These are phyloP conservation scores for Yarrowia divulgata DNA, from an alignment of 805 yeast species.

Conservation along the genomic window DNA sequence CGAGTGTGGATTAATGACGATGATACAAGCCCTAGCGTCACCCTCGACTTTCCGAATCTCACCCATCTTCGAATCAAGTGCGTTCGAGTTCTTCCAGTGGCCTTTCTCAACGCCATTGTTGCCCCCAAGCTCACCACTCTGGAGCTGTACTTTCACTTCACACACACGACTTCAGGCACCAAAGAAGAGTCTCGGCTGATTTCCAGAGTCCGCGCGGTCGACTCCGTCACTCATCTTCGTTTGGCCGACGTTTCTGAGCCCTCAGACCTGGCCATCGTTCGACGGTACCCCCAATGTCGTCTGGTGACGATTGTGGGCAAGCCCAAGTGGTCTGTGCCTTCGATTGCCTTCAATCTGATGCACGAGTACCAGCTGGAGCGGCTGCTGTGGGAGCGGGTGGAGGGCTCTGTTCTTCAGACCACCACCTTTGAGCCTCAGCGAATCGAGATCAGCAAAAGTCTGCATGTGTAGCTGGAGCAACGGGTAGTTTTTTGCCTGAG, in stretches of 20 bases:
- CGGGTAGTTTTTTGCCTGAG: slow-evolving; percentile 23
- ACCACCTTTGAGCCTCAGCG: slow-evolving; percentile 15
- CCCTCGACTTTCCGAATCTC: slow-evolving; percentile 3
- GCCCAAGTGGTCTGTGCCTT: slow-evolving; percentile 15
- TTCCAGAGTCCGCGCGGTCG: not conserved
- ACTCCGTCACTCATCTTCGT: slow-evolving; percentile 6
- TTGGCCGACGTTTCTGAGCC: slow-evolving; percentile 15
- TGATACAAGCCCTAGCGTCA: not conserved
- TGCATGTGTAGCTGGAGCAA: slow-evolving; percentile 31
- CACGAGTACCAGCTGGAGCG: slow-evolving; percentile 11
- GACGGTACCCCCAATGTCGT: slow-evolving; percentile 13
- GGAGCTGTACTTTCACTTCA: slow-evolving; percentile 20
- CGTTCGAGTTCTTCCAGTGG: not conserved
- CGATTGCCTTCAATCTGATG: slow-evolving; percentile 16
- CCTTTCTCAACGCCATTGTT: slow-evolving; percentile 10
- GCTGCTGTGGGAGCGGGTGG: slow-evolving; percentile 28
- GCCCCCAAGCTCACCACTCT: slow-evolving; percentile 10
- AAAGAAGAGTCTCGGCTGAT: not conserved
- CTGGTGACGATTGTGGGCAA: slow-evolving; percentile 12
- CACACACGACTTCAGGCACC: slow-evolving; percentile 9
- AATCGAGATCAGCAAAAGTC: not conserved
- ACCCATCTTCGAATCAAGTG: slow-evolving; percentile 33
- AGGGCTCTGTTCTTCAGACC: slow-evolving; percentile 25
- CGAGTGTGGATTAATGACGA: not conserved
- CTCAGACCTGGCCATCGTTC: not conserved